A percentile compares a stretch with the other conserved stretches of the same genome.
These are phyloP conservation scores for Nitzschia palea DNA, from an alignment of 108 stramenopile genomes.

Conservation along the genomic window DNA sequence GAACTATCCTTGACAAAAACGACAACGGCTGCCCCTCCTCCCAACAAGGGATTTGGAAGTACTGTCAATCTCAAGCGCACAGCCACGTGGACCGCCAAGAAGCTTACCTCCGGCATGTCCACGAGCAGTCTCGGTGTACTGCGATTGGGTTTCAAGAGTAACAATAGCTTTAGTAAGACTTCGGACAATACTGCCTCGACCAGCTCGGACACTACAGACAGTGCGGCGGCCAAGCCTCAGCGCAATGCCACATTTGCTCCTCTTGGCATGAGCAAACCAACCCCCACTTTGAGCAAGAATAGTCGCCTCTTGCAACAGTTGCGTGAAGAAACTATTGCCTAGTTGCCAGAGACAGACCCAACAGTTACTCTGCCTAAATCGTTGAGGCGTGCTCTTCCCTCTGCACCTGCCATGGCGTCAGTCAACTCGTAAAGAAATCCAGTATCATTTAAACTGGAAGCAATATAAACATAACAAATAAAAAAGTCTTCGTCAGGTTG, in stretches of 20 bases:
- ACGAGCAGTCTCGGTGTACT: not conserved
- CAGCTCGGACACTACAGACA: not conserved
- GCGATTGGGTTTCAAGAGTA: slow-evolving; percentile 12
- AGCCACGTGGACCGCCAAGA: slow-evolving; percentile 16
- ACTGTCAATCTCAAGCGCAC: slow-evolving; percentile 17
- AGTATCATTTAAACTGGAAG: no score
- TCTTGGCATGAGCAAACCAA: no score
- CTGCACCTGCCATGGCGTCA: no score
- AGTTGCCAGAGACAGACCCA: no score
- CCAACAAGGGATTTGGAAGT: slow-evolving; percentile 19
- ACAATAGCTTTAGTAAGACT: not conserved
- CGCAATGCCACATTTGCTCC: not conserved
- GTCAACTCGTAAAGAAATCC: no score
- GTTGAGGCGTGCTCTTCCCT: no score
- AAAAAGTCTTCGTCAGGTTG: no score
- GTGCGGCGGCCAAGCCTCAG: not conserved
- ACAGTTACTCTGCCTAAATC: no score
- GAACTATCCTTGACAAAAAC: slow-evolving; percentile 12
- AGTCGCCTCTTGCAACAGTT: no score
- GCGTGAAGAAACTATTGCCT: no score
- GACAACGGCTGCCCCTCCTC: not conserved
- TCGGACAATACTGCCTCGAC: not conserved
- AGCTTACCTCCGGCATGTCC: not conserved
- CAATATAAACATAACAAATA: no score
- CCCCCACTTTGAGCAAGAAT: no score